Evolutionary conservation across 129 eudicot species (phyloP).

Genomic region (Artemisia annua): DNA sequence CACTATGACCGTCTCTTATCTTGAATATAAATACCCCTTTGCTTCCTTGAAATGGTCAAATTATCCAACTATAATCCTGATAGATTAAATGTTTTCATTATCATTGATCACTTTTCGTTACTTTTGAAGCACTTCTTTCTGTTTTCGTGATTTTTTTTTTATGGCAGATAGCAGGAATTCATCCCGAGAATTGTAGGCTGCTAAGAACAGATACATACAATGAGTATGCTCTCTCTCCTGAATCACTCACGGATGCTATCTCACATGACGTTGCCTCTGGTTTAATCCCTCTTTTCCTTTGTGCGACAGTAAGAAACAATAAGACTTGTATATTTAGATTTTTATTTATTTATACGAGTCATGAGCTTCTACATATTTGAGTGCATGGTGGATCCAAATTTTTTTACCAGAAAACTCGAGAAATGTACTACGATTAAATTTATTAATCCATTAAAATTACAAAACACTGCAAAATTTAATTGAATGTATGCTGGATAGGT

Average conservation of each 20-base stretch:
- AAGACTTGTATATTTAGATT: slow-evolving; percentile 3
- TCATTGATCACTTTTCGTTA: not conserved
- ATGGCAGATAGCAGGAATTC: slow-evolving; percentile 86
- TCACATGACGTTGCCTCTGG: slow-evolving; percentile 65
- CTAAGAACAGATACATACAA: slow-evolving; percentile 64
- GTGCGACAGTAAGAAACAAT: slow-evolving; percentile 82
- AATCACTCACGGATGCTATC: slow-evolving; percentile 55
- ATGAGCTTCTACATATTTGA: slow-evolving; percentile 1
- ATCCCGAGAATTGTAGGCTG: slow-evolving; percentile 67
- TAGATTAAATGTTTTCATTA: not conserved
- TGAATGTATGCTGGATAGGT: not conserved
- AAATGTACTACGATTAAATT: not conserved
- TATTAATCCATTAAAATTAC: not conserved
- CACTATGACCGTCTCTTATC: not conserved
- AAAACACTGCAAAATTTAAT: not conserved
- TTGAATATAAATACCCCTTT: not conserved
- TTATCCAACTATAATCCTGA: not conserved
- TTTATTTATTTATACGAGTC: not conserved
- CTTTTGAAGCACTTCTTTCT: not conserved
- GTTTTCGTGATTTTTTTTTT: not conserved
- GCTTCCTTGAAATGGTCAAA: no score
- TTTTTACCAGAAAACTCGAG: not conserved
- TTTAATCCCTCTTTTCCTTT: slow-evolving; percentile 78
- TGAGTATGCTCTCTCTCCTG: slow-evolving; percentile 85
- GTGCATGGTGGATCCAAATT: not conserved